phyloP scores from a whole-genome alignment of 495 filamentous ascomycete genomes.

The Venustampulla echinocandica region DNA sequence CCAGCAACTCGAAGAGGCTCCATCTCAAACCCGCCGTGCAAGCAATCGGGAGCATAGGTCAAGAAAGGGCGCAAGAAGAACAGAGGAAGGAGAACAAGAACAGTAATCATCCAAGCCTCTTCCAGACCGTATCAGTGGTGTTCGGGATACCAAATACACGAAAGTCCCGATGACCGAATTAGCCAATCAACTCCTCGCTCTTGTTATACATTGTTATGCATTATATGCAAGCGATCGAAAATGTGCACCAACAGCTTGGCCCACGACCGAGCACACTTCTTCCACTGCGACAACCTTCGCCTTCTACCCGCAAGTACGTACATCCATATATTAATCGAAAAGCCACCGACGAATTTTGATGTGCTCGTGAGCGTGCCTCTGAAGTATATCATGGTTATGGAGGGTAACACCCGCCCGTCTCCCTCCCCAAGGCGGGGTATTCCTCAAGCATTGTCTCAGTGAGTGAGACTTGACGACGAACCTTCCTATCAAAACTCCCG shows the following conservation, averaged over 20 bases:
- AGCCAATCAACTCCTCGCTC: background rate
- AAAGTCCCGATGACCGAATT: background rate
- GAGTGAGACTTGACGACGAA: too few species aligned
- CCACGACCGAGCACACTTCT: constrained; percentile 4
- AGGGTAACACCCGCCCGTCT: background rate
- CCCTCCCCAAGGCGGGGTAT: too few species aligned
- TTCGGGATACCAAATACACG: background rate
- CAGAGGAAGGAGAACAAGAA: too few species aligned
- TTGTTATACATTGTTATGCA: constrained; percentile 8
- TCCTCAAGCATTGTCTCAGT: too few species aligned
- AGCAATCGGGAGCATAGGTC: background rate
- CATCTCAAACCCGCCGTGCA: background rate
- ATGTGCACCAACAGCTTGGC: constrained; percentile 3
- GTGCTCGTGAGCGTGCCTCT: constrained; percentile 3
- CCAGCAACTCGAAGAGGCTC: background rate
- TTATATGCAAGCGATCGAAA: constrained; percentile 11
- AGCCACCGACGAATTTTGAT: background rate
- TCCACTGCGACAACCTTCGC: constrained; percentile 3
- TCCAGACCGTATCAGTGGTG: background rate
- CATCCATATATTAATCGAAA: background rate
- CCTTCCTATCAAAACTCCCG: background rate
- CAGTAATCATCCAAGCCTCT: too few species aligned
- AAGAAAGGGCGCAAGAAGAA: background rate
- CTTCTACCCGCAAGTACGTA: background rate
- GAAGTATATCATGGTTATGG: background rate